Percentiles rank a stretch among this genome's conserved stretches.
These are phyloP conservation scores for Trichoderma atroviride DNA, from an alignment of 2,329 filamentous ascomycete species.

Conservation along the genomic window DNA sequence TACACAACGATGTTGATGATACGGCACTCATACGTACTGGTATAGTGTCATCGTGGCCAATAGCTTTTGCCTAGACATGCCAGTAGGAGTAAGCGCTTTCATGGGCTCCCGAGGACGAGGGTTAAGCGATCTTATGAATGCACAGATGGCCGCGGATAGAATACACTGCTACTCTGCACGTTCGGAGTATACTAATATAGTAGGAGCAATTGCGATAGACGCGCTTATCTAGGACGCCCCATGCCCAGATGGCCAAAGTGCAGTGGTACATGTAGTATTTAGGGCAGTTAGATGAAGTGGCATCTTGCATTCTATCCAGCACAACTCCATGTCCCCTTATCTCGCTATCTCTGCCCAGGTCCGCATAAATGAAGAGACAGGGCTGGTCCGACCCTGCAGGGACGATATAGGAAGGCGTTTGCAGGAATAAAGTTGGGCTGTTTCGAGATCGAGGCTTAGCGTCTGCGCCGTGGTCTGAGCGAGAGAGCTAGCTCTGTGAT, in stretches of 20 bases:
- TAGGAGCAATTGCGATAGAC: not conserved
- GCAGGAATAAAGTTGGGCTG: conserved; percentile 6
- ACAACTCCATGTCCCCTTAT: not conserved
- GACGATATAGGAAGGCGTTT: conserved; percentile 22
- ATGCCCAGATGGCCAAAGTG: not conserved
- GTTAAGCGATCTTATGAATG: conserved; percentile 24
- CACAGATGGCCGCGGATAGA: not conserved
- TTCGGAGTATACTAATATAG: conserved; percentile 7
- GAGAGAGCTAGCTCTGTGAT: not conserved
- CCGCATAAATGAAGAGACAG: not conserved
- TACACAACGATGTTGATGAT: not conserved
- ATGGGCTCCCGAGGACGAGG: conserved; percentile 1
- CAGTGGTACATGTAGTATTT: not conserved
- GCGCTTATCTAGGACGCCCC: conserved; percentile 12
- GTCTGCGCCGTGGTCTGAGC: not conserved
- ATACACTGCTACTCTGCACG: conserved; percentile 2
- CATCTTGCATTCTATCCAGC: not conserved
- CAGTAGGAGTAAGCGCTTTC: conserved; percentile 12
- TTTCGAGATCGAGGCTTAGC: conserved; percentile 16
- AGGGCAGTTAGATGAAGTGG: not conserved
- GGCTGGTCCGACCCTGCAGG: not conserved
- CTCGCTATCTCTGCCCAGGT: not conserved
- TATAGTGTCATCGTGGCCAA: not conserved
- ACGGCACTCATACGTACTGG: not conserved
- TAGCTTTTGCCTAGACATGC: not conserved